A percentile compares a stretch with the other conserved stretches of the same genome.
Conservation (phyloP, 305 asterid species). For the Fraxinus angustifolia region DNA sequence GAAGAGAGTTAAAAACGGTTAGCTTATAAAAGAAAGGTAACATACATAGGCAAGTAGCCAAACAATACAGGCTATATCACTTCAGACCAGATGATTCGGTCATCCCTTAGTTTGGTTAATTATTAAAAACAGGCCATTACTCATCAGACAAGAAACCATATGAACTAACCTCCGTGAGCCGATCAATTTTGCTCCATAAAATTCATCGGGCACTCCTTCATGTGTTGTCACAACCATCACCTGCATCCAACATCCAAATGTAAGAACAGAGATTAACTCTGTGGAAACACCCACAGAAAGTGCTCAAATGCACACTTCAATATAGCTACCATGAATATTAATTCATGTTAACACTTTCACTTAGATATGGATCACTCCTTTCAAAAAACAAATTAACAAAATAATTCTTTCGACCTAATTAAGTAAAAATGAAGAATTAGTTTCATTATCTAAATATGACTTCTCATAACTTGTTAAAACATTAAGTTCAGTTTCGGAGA, state of each 20-base stretch:
- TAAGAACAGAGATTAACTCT: slow-evolving; percentile 17
- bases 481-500: not conserved
- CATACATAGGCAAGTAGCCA: not conserved
- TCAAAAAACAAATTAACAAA: not conserved
- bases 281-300: not conserved
- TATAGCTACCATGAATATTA: not conserved
- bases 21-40: slow-evolving; percentile 2
- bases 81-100: not conserved
- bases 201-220: slow-evolving; percentile 93
- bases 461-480: not conserved
- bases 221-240: slow-evolving; percentile 98
- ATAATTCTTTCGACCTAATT: not conserved
- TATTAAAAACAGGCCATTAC: slow-evolving; percentile 2
- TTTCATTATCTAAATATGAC: not conserved
- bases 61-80: not conserved
- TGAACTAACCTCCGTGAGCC: slow-evolving; percentile 80
- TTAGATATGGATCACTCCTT: not conserved
- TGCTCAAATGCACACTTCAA: not conserved
- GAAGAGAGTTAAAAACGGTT: slow-evolving; percentile 20
- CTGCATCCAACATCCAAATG: slow-evolving; percentile 41
- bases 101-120: not conserved
- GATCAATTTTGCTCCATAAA: slow-evolving; percentile 87
- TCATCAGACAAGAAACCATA: slow-evolving; percentile 3
- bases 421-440: not conserved
- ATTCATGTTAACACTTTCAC: not conserved